phyloP scores from a whole-genome alignment of 306 rosid genomes.

The Pterocarpus macrocarpus region DNA sequence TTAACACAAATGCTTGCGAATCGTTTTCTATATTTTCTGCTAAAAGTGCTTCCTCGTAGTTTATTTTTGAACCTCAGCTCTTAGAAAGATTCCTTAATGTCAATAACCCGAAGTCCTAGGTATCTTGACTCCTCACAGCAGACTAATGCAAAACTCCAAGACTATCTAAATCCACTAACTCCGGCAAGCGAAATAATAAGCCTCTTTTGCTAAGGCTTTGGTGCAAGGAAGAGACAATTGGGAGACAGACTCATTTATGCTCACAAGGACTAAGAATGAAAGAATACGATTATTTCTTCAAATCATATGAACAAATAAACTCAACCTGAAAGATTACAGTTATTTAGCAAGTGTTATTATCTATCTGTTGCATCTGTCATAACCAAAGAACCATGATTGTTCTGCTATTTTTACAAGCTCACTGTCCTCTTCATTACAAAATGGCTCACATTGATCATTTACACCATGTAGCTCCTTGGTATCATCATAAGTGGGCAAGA shows the following conservation, averaged over 20 bases:
- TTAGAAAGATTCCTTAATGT: too few relatives aligned
- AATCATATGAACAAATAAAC: conserved; percentile 26
- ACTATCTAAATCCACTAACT: too few relatives aligned
- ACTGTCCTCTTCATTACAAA: conserved; percentile 65
- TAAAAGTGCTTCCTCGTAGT: too few relatives aligned
- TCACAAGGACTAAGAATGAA: background rate
- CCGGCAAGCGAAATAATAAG: too few relatives aligned
- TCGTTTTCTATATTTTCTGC: too few relatives aligned
- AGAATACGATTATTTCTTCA: conserved; percentile 10
- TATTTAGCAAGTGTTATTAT: conserved; percentile 26
- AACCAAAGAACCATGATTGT: conserved; percentile 81
- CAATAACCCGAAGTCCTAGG: too few relatives aligned
- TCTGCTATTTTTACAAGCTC: conserved; percentile 67
- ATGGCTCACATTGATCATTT: conserved; percentile 62
- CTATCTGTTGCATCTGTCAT: conserved; percentile 88
- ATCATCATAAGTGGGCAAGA: conserved; percentile 51
- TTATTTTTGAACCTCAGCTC: too few relatives aligned
- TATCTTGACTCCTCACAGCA: too few relatives aligned
- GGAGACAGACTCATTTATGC: background rate
- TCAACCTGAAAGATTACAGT: background rate
- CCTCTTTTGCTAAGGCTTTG: background rate
- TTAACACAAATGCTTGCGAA: too few relatives aligned
- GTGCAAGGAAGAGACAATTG: background rate
- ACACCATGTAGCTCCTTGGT: conserved; percentile 45
- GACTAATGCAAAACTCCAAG: too few relatives aligned